A percentile compares a stretch with the other conserved stretches of the same genome.
Evolutionary conservation across 768 basidiomycete species (phyloP).

Genomic region (Suillus brevipes): DNA sequence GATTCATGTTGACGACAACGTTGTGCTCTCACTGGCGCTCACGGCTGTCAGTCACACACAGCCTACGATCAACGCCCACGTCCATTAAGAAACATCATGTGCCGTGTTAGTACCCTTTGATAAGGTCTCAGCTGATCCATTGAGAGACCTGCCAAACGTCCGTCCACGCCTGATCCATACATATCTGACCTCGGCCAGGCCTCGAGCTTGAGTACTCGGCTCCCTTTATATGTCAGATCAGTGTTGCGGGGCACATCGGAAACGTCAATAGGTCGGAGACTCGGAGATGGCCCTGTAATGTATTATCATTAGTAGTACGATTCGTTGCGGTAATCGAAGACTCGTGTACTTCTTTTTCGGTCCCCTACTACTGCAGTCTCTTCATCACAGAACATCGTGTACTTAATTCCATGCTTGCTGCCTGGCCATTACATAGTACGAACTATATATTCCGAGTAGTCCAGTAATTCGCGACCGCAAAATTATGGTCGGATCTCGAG

Average conservation of each 20-base stretch:
- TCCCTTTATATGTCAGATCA: not conserved
- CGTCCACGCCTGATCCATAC: not conserved
- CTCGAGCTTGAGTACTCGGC: not conserved
- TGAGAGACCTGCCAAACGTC: not conserved
- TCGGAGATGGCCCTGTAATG: not conserved
- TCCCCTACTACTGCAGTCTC: not conserved
- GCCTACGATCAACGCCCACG: conserved; percentile 2
- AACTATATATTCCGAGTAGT: not conserved
- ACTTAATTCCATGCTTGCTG: not conserved
- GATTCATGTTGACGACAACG: not conserved
- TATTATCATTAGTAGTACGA: not conserved
- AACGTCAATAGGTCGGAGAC: not conserved
- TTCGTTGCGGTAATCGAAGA: not conserved
- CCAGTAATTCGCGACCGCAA: conserved; percentile 1
- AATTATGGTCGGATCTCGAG: not conserved
- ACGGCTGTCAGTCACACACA: not conserved
- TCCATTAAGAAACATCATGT: not conserved
- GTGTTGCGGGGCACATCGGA: not conserved
- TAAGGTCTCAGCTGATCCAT: not conserved
- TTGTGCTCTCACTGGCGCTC: not conserved
- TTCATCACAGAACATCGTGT: not conserved
- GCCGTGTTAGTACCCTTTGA: not conserved
- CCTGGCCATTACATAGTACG: not conserved
- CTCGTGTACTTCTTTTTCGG: not conserved
- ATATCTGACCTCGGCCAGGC: not conserved